Evolutionary conservation across 306 rosid genomes (phyloP).

Genomic region (Psophocarpus tetragonolobus): DNA sequence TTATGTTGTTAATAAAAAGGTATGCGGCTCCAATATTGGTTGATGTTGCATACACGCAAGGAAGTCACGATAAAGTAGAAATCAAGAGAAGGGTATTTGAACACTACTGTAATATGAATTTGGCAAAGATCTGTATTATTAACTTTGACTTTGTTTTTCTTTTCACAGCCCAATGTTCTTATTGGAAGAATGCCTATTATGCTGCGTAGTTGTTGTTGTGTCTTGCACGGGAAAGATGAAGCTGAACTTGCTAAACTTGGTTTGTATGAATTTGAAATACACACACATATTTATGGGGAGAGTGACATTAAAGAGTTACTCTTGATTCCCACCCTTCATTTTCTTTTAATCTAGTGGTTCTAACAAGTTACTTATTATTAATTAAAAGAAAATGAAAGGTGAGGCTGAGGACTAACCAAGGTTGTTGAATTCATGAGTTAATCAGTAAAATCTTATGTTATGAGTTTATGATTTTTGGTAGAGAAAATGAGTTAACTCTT

Average conservation of each 20-base stretch:
- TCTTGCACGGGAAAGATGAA: constrained; percentile 67
- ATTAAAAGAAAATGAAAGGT: no score
- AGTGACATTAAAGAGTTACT: no score
- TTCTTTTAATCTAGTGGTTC: no score
- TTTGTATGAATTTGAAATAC: constrained; percentile 32
- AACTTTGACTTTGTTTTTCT: constrained; percentile 4
- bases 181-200: constrained; percentile 93
- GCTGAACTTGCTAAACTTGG: constrained; percentile 86
- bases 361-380: no score
- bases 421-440: no score
- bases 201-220: constrained; percentile 84
- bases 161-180: constrained; percentile 43
- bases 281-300: no score
- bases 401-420: no score
- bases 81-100: constrained; percentile 49
- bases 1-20: constrained; percentile 44
- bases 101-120: constrained; percentile 21
- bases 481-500: no score
- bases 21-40: constrained; percentile 79
- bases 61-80: constrained; percentile 47
- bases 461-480: no score
- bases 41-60: constrained; percentile 65
- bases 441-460: no score
- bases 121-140: constrained; percentile 6
- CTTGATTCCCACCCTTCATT: no score